Base-by-base conservation (phyloP, 305 asterid species). In the Fraxinus nigra region DNA sequence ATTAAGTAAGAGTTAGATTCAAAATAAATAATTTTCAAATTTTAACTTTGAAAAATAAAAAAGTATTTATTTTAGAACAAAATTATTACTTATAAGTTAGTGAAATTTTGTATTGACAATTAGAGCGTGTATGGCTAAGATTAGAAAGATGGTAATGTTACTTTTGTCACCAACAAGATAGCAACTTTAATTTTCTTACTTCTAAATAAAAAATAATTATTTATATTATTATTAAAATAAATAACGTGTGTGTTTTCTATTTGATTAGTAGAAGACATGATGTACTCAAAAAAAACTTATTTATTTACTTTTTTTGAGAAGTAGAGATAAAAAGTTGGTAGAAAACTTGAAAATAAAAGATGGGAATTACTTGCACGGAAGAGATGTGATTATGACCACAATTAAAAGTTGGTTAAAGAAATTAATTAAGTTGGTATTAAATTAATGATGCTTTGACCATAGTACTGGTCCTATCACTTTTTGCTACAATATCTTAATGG, bases 361-460 rank as follows among this genome's bases (percentile, higher is more conserved):
- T 1, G 11, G 67, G 11, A 56, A 40, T 87, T 78, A 67, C 85
- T 78, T 85, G 80, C 90, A 85, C 82, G 81, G 38, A 56, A 82
- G 82, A 24, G 81, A 82, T 33, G 70, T 33, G 18, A 61, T 18
- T 54, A 59, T 56, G 51, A 3, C 20, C 51, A 40, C 20, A 51
- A 59, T 51, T 63, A 67, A 32, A 78, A 56, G 67, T 56, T 56
- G 26, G 28, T 20, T 56, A 18, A 5, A n/a, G 59, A 37, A 3
- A 32, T 9, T 72, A 5, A 30, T 5, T 46, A 56, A 18, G 28
- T 56, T 20, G 67, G 67, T 2, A 11, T 1, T 18, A 56, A 18
- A 7, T 18, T 56, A 56, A 56, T 56, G 28, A 6, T 54, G 22
- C 24, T 54, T 54, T 56, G 28, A 20, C 28, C 28, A 7, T 18